phyloP scores from a whole-genome alignment of 495 filamentous ascomycete species.

The Trichoderma gamsii region DNA sequence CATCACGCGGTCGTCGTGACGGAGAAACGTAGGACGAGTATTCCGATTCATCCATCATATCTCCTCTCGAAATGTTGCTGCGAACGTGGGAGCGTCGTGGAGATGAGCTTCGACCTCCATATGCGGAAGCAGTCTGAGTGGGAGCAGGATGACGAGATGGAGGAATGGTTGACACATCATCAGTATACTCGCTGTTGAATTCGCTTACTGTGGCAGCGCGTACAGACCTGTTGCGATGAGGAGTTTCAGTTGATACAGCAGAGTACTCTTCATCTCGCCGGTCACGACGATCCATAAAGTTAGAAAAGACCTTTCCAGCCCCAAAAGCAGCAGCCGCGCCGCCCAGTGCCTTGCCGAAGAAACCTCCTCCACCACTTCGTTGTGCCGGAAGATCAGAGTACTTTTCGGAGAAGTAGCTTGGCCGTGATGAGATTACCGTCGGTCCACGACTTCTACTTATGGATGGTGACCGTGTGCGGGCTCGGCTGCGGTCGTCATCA shows the following conservation, averaged over 20 bases:
- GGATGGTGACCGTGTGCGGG: conserved; percentile 28
- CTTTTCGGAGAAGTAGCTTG: conserved; percentile 58
- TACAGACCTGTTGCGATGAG: conserved; percentile 34
- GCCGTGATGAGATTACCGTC: conserved; percentile 45
- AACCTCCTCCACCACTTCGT: conserved; percentile 41
- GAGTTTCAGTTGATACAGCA: conserved; percentile 48
- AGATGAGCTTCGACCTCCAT: conserved; percentile 20
- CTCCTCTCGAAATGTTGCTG: conserved; percentile 24
- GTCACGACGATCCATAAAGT: conserved; percentile 53
- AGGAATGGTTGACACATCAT: conserved; percentile 39
- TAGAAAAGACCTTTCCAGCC: conserved; percentile 58
- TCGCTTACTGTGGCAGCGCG: conserved; percentile 29
- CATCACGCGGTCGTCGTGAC: conserved; percentile 33
- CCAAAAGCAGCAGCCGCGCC: conserved; percentile 62
- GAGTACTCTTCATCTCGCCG: conserved; percentile 55
- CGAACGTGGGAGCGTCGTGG: conserved; percentile 32
- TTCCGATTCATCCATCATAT: conserved; percentile 36
- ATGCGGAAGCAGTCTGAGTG: conserved; percentile 15
- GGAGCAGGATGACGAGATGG: conserved; percentile 33
- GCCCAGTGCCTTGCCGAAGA: conserved; percentile 55
- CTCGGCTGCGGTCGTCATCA: conserved; percentile 29
- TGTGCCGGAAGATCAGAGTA: conserved; percentile 33
- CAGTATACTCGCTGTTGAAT: conserved; percentile 41
- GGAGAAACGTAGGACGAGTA: conserved; percentile 47
- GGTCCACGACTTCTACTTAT: conserved; percentile 31